These are phyloP conservation scores for Ligustrum vulgare DNA, from an alignment of 257 asterid genomes.

Conservation along the genomic window DNA sequence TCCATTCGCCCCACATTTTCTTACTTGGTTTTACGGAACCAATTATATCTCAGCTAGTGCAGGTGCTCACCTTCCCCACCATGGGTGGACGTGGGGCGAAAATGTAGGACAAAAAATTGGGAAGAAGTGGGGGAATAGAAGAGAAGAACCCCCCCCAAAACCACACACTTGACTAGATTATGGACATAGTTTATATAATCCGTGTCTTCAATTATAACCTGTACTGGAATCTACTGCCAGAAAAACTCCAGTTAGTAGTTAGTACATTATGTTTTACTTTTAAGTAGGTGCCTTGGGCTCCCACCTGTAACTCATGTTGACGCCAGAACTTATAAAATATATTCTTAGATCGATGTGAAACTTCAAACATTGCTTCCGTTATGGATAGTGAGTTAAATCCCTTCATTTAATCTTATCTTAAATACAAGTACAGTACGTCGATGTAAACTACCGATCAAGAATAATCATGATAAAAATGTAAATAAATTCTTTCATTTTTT, in stretches of 20 bases:
- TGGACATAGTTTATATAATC: not conserved
- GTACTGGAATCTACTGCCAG: not conserved
- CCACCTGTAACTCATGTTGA: too few relatives aligned
- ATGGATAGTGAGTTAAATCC: constrained; percentile 96
- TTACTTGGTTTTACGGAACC: not conserved
- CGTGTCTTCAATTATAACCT: not conserved
- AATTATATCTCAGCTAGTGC: not conserved
- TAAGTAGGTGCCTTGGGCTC: too few relatives aligned
- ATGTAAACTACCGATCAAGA: constrained; percentile 35
- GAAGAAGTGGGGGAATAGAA: not conserved
- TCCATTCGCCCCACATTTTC: not conserved
- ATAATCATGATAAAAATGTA: constrained; percentile 2
- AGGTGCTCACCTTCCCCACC: not conserved
- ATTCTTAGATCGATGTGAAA: constrained; percentile 45
- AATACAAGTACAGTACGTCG: constrained; percentile 61
- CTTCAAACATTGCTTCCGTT: constrained; percentile 75
- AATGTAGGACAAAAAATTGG: not conserved
- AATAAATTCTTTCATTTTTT: not conserved
- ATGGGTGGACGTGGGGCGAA: not conserved
- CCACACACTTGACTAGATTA: not conserved
- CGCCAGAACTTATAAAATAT: too few relatives aligned
- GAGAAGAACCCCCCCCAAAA: not conserved
- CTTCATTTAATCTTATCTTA: constrained; percentile 83
- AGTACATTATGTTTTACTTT: too few relatives aligned
- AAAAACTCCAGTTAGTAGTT: not conserved